A percentile compares a stretch with the other conserved stretches of the same genome.
Conservation (phyloP, 176 grass and related monocot species). For the Eragrostis curvula region DNA sequence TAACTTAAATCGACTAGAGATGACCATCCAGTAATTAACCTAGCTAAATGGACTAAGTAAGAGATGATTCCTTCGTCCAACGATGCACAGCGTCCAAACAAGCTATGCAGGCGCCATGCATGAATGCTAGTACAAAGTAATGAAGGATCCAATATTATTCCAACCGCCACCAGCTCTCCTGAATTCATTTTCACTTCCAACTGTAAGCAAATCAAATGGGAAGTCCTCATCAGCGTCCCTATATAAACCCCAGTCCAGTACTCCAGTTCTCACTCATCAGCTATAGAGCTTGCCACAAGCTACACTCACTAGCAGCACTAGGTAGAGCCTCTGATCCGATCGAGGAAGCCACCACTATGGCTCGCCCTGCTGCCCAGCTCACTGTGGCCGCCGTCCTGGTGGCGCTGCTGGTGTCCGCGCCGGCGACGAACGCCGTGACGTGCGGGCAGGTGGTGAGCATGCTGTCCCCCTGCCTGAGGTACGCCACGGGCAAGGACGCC, state of each 20-base stretch:
- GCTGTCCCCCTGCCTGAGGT: slow-evolving; percentile 38
- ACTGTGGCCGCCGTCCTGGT: slow-evolving; percentile 20
- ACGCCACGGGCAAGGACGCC: background rate
- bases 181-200: too few relatives aligned
- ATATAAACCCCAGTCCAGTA: background rate
- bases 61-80: too few relatives aligned
- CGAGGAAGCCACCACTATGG: background rate
- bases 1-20: too few relatives aligned
- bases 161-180: background rate
- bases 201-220: background rate
- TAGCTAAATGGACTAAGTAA: too few relatives aligned
- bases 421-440: background rate
- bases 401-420: background rate
- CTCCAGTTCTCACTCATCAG: background rate
- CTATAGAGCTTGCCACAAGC: too few relatives aligned
- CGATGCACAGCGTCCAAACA: too few relatives aligned
- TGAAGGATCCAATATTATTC: background rate
- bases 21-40: too few relatives aligned
- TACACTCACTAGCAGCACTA: too few relatives aligned
- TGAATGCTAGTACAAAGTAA: too few relatives aligned
- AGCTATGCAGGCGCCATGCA: too few relatives aligned
- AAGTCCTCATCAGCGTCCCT: background rate
- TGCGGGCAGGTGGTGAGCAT: slow-evolving; percentile 28
- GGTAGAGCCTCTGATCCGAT: too few relatives aligned
- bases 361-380: background rate